Percentiles rank a stretch among this genome's conserved stretches.
These are phyloP conservation scores for Trapa incisa DNA, from an alignment of 345 rosid species.

Conservation along the genomic window DNA sequence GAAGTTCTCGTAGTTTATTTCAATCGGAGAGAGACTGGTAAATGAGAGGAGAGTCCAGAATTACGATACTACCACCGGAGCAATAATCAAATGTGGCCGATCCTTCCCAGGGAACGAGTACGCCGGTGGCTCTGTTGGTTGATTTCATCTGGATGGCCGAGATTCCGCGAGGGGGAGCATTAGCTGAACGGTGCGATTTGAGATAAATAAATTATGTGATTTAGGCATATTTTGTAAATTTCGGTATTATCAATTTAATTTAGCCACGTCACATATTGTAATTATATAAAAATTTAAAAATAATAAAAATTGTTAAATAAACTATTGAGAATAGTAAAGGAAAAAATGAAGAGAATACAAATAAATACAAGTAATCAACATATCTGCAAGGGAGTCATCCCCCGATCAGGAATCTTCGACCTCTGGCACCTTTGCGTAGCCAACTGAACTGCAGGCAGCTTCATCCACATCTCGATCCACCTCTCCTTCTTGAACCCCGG, in stretches of 20 bases:
- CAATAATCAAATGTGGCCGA: not conserved
- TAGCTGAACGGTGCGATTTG: no score
- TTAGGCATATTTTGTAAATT: no score
- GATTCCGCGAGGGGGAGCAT: no score
- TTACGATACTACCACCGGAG: not conserved
- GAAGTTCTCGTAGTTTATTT: not conserved
- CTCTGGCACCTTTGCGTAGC: conserved; percentile 59
- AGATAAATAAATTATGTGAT: not conserved
- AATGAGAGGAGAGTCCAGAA: conserved; percentile 1
- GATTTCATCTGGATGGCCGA: no score
- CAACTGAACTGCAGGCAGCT: conserved; percentile 47
- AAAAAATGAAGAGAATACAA: not conserved
- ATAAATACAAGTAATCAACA: not conserved
- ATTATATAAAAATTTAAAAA: no score
- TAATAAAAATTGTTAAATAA: no score
- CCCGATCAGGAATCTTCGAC: conserved; percentile 77
- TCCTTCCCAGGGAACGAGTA: no score
- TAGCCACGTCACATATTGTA: no score
- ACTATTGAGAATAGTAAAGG: no score
- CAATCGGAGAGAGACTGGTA: not conserved
- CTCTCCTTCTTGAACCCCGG: conserved; percentile 30
- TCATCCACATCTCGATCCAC: conserved; percentile 71
- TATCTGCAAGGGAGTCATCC: conserved; percentile 23
- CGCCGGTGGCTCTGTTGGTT: no score
- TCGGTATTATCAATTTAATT: no score